Conservation (phyloP, 164 flowering plant genomes). For the Pachysandra terminalis region DNA sequence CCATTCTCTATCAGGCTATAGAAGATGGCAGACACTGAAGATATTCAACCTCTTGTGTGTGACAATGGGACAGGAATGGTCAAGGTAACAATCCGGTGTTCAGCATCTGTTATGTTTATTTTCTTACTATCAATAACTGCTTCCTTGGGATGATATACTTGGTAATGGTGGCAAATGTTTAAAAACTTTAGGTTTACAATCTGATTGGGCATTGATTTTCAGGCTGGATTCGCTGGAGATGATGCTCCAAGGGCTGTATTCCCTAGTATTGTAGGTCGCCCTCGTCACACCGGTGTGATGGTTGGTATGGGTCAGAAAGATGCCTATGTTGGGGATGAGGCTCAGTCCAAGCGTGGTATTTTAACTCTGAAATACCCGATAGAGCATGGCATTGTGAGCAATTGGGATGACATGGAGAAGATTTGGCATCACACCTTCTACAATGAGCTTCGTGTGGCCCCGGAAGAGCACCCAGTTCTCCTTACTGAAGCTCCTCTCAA, state of each 20-base stretch:
- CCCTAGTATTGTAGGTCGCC: slow-evolving; percentile 78
- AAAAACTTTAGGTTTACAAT: too few species aligned
- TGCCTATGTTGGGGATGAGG: slow-evolving; percentile 80
- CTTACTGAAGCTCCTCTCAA: slow-evolving; percentile 82
- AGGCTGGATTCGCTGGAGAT: slow-evolving; percentile 91
- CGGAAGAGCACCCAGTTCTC: slow-evolving; percentile 81
- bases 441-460: slow-evolving; percentile 82
- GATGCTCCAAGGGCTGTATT: slow-evolving; percentile 86
- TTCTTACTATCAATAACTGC: too few species aligned
- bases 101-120: not conserved
- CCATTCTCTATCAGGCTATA: slow-evolving; percentile 21
- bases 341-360: slow-evolving; percentile 81
- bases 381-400: slow-evolving; percentile 79
- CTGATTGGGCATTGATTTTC: slow-evolving; percentile 4
- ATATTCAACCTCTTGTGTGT: too few species aligned
- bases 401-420: slow-evolving; percentile 91
- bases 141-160: too few species aligned
- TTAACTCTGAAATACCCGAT: slow-evolving; percentile 71
- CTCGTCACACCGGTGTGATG: slow-evolving; percentile 86
- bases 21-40: slow-evolving; percentile 63
- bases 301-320: slow-evolving; percentile 88
- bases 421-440: slow-evolving; percentile 83
- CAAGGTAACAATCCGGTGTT: slow-evolving; percentile 15
- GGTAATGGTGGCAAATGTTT: too few species aligned
- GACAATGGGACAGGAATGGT: too few species aligned